Evolutionary conservation across 2,329 filamentous ascomycete genomes (phyloP), one percentile per base, ranked within the genome.

Genomic region (Aspergillus unguis): DNA sequence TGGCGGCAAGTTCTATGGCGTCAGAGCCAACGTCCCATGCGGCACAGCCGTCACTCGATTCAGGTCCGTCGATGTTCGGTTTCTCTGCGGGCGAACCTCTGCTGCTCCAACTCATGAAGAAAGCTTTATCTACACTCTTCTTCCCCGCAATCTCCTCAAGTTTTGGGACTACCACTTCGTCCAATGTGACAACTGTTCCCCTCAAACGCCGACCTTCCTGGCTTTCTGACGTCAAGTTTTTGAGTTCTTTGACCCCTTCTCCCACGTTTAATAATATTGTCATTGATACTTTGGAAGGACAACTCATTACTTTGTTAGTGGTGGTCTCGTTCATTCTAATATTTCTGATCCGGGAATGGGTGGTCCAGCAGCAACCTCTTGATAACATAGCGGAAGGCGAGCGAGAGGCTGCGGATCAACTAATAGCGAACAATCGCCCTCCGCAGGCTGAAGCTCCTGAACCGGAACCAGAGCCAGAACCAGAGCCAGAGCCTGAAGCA

Each of bases 321-420:
- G 92, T 99, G 6, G 81, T 96, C 41, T 91, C 87, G 53, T 99
- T 97, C 71, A 96, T 99, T 54, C 76, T 99, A n/a, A 85, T 99
- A 38, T 99, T 99, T 61, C 75, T 99, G 3, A 96, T 99, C 43
- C 80, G 95, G 43, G 94, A 99, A 74, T 99, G 96, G 81, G 94
- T 99, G 46, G 91, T 99, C 7, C 94, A 99, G 69, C 94, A 99
- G 69, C 94, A 99, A 67, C 94, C 92, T 4, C 86, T 92, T 58
- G 87, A 94, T 61, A 95, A 95, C 63, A 86, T 94, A 77, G 86
- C 85, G 0, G 86, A 72, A 58, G 69, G 66, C 7, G 74, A 68
- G 64, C 77, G 70, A 55, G 76, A 72, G 64, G 83, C 80, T 8
- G 80, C 76, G 6, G 72, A 73, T n/a, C 77, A 76, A 48, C 52